Evolutionary conservation across 2,329 filamentous ascomycete genomes (phyloP).

Genomic region (Cadophora gregata): DNA sequence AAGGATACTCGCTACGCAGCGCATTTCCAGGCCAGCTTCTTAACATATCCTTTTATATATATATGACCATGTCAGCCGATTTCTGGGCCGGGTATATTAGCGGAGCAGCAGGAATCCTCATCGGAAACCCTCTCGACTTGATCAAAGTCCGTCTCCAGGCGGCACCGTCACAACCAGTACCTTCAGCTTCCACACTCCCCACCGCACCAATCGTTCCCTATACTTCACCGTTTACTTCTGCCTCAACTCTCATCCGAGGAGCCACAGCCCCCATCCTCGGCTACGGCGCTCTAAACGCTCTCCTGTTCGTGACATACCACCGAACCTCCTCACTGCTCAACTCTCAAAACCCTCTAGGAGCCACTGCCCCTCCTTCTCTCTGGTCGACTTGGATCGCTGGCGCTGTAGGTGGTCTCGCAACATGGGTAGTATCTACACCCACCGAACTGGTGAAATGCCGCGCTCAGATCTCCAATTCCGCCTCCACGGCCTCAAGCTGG

Average conservation of each 20-base stretch:
- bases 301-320: constrained; percentile 92
- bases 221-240: constrained; percentile 46
- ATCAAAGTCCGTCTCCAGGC: constrained; percentile 85
- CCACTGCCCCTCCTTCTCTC: constrained; percentile 54
- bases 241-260: constrained; percentile 60
- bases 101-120: constrained; percentile 83
- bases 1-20: neutral
- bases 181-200: constrained; percentile 24
- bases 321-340: constrained; percentile 72
- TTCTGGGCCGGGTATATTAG: constrained; percentile 95
- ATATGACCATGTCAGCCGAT: constrained; percentile 59
- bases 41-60: neutral
- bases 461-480: constrained; percentile 67
- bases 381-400: constrained; percentile 80
- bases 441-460: constrained; percentile 92
- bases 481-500: constrained; percentile 48
- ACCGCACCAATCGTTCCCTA: constrained; percentile 33
- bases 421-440: constrained; percentile 84
- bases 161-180: constrained; percentile 40
- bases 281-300: constrained; percentile 88
- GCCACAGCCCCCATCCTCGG: constrained; percentile 85
- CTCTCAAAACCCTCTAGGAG: constrained; percentile 31
- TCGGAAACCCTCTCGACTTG: constrained; percentile 85
- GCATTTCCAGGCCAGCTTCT: neutral
- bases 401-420: constrained; percentile 80